phyloP scores from a whole-genome alignment of 2,329 filamentous ascomycete genomes.

The Aspergillus ustus region DNA sequence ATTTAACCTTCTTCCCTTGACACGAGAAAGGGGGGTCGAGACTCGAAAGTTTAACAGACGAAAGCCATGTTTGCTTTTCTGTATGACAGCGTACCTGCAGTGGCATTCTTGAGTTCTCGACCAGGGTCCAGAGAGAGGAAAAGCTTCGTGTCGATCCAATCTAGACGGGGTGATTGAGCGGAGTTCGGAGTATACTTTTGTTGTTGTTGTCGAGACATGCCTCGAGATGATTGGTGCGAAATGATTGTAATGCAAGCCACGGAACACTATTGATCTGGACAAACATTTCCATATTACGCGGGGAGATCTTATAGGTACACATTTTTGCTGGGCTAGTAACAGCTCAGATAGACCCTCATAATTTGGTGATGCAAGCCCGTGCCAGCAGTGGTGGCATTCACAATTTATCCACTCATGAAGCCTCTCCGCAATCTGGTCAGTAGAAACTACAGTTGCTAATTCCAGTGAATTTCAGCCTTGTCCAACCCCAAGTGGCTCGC shows the following conservation, averaged over 20 bases:
- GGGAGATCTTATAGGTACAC: background rate
- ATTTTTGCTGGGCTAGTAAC: background rate
- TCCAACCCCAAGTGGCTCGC: too few species aligned
- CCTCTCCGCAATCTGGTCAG: slow-evolving; percentile 21
- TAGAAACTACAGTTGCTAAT: slow-evolving; percentile 56
- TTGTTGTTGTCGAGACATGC: background rate
- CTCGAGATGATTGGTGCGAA: background rate
- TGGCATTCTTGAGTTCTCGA: background rate
- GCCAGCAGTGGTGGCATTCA: too few species aligned
- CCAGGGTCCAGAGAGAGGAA: background rate
- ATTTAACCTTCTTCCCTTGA: background rate
- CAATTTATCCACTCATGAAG: slow-evolving; percentile 21
- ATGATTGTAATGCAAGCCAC: background rate
- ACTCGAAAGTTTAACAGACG: too few species aligned
- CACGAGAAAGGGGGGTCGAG: background rate
- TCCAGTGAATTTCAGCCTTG: slow-evolving; percentile 53
- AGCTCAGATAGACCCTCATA: too few species aligned
- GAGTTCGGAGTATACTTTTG: slow-evolving; percentile 8
- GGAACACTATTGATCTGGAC: background rate
- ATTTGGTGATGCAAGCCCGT: background rate
- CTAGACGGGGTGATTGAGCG: slow-evolving; percentile 2
- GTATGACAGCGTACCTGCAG: slow-evolving; percentile 13
- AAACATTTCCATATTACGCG: background rate
- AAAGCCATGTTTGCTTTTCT: slow-evolving; percentile 11
- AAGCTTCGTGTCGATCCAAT: slow-evolving; percentile 2